Base-by-base conservation (phyloP, 495 filamentous ascomycete species). In the Acidiella bohemica region DNA sequence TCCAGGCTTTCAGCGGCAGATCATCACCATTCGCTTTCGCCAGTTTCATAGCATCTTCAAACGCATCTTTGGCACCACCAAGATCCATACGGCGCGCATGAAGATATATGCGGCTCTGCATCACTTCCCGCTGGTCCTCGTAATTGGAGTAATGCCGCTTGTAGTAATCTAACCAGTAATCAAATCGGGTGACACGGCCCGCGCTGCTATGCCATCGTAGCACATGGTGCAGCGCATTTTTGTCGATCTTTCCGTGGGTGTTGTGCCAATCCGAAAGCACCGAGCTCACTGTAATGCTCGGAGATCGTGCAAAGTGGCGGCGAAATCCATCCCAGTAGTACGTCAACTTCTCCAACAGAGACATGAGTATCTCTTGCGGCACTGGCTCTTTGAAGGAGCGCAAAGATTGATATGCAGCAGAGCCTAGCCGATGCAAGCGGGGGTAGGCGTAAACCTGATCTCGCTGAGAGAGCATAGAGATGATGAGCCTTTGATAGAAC, bases 51-150 rank as follows among this genome's bases (percentile, higher is more conserved):
- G 39, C 31, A 11, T 37, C 39, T 19, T 73, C 33, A 36, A 93
- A 85, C 36, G 77, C 68, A 8, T 60, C 51, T 3, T 62, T 49
- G 9, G 78, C 73, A 26, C 71, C 66, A 14, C 58, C 43, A 1
- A 77, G 55, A 39, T 92, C 72, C 0, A 73, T 79, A 36, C 68
- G 59, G 20, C 67, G 66, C 3, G 81, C 76, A 56, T 87, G 67
- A 4, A 76, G 77, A 34, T 76, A 64, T 24, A 92, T 67, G 12
- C 83, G 55, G 7, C 66, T 30, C 21, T 24, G 44, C 2, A 59
- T 28, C 13, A 44, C 26, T 13, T 66, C 17, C 55, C 62, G 13
- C 68, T 53, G 36, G 61, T 51, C 44, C 35, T 57, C 19, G 47
- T 56, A 44, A 42, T 50, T 13, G 37, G 35, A 14, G 48, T 43